Evolutionary conservation across 371 early-diverging fungal species (phyloP).

Genomic region (Mortierella sp.): DNA sequence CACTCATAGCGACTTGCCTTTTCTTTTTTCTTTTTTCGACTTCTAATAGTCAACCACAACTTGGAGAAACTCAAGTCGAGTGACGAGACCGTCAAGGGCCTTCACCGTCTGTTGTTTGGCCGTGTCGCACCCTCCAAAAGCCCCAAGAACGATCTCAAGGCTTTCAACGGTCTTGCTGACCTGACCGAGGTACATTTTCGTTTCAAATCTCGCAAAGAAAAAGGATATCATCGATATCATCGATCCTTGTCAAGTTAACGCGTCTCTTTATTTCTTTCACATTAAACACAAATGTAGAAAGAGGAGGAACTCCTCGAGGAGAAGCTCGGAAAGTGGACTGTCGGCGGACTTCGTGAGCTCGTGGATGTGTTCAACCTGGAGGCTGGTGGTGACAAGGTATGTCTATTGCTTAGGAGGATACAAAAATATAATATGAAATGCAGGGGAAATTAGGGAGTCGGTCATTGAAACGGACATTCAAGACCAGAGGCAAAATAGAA

Average conservation of each 20-base stretch:
- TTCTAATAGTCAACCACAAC: constrained; percentile 39
- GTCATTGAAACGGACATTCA: neutral
- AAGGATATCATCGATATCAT: no score
- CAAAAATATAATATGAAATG: neutral
- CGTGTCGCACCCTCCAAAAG: constrained; percentile 28
- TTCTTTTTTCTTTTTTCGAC: neutral
- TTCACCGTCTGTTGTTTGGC: constrained; percentile 46
- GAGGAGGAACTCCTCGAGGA: constrained; percentile 47
- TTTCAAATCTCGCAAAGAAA: no score
- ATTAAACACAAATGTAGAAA: constrained; percentile 15
- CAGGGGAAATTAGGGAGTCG: neutral
- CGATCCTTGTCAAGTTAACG: no score
- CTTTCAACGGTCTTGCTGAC: constrained; percentile 43
- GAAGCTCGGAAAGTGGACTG: constrained; percentile 53
- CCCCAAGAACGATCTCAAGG: constrained; percentile 42
- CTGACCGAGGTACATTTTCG: constrained; percentile 27
- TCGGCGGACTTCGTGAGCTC: constrained; percentile 50
- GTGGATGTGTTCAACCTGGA: constrained; percentile 54
- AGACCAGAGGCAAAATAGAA: neutral
- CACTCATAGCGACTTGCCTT: no score
- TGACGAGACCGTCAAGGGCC: constrained; percentile 42
- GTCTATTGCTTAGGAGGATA: neutral
- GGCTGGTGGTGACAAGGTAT: constrained; percentile 52
- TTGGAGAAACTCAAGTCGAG: constrained; percentile 47
- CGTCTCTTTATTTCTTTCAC: no score